Percentiles rank a stretch among this genome's conserved stretches.
These are phyloP conservation scores for Teratosphaeria viscida DNA, from an alignment of 2,329 filamentous ascomycete genomes.

Conservation along the genomic window DNA sequence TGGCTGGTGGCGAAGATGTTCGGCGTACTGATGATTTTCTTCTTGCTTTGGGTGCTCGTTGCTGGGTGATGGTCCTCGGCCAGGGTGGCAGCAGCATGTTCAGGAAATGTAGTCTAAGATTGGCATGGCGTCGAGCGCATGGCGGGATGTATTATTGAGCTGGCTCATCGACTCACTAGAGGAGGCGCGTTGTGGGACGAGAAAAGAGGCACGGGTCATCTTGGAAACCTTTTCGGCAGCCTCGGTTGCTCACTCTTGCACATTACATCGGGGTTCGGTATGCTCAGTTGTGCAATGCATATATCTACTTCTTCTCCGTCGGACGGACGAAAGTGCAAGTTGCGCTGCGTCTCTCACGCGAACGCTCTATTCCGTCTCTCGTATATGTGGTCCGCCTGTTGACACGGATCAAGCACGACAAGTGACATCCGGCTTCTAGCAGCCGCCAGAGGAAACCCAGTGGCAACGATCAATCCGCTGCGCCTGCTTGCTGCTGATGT, in stretches of 20 bases:
- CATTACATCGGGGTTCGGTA: background rate
- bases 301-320: no score
- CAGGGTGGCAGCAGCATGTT: background rate
- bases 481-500: no score
- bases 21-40: slow-evolving; percentile 81
- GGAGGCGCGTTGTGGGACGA: background rate
- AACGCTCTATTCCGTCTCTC: no score
- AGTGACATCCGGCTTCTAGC: no score
- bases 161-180: background rate
- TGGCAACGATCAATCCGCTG: no score
- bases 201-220: background rate
- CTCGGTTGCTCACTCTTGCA: background rate
- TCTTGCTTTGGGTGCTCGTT: slow-evolving; percentile 27
- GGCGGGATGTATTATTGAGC: background rate
- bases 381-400: no score
- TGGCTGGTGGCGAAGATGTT: slow-evolving; percentile 85
- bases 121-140: background rate
- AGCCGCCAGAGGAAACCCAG: no score
- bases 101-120: background rate
- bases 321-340: no score
- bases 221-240: background rate
- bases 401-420: no score
- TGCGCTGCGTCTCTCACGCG: no score
- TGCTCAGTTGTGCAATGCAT: no score
- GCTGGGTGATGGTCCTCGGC: slow-evolving; percentile 13